Evolutionary conservation across 2,329 filamentous ascomycete genomes (phyloP).

Genomic region (Nemania sp.): DNA sequence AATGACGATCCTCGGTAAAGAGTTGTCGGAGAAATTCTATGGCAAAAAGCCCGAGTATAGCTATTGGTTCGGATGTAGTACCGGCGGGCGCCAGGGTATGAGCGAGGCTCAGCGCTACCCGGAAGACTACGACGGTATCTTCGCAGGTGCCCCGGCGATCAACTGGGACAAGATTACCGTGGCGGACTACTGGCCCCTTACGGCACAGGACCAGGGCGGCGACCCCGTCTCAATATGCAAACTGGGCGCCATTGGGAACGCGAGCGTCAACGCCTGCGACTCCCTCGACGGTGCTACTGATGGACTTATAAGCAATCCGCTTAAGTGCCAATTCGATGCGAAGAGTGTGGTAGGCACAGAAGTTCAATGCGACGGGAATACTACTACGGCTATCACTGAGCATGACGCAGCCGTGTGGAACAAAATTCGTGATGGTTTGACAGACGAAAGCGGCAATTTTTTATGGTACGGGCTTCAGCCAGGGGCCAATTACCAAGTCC

Average conservation of each 20-base stretch:
- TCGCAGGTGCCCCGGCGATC: conserved; percentile 56
- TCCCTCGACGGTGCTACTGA: conserved; percentile 61
- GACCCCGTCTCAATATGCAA: conserved; percentile 43
- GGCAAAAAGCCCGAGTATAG: conserved; percentile 57
- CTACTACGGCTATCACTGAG: conserved; percentile 50
- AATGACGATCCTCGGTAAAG: conserved; percentile 62
- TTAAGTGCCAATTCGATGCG: conserved; percentile 56
- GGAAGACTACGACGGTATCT: conserved; percentile 65
- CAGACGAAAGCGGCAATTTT: conserved; percentile 34
- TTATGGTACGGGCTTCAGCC: conserved; percentile 40
- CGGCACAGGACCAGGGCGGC: conserved; percentile 47
- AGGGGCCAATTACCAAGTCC: conserved; percentile 23
- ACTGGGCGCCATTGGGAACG: conserved; percentile 51
- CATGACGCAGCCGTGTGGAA: conserved; percentile 38
- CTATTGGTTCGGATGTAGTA: conserved; percentile 68
- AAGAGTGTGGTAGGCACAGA: conserved; percentile 53
- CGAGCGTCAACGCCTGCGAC: conserved; percentile 62
- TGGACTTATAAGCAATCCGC: conserved; percentile 59
- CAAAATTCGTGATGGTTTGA: conserved; percentile 39
- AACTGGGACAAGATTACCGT: conserved; percentile 39
- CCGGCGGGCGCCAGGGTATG: conserved; percentile 66
- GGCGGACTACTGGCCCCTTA: conserved; percentile 54
- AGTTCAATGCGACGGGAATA: conserved; percentile 47
- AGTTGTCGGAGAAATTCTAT: conserved; percentile 62
- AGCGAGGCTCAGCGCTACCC: conserved; percentile 64